A percentile compares a stretch with the other conserved stretches of the same genome.
These are phyloP conservation scores for Tolypocladium nubicola DNA, from an alignment of 2,329 filamentous ascomycete genomes.

Conservation along the genomic window DNA sequence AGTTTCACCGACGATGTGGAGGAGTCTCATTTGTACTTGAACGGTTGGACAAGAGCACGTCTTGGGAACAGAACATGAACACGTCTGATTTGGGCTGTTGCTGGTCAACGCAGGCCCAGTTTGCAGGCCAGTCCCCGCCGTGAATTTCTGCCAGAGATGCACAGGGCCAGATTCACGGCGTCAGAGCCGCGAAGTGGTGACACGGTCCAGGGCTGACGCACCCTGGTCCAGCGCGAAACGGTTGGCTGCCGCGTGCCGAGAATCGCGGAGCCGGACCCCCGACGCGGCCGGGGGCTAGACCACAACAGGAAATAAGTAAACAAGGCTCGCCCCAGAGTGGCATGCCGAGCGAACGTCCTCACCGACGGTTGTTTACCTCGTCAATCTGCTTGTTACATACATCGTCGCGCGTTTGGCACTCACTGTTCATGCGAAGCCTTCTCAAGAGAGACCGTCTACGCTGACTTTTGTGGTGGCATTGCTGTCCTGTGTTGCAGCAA, in stretches of 20 bases:
- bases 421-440: neutral
- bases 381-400: neutral
- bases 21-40: neutral
- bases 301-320: conserved; percentile 35
- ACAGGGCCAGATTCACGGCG: conserved; percentile 10
- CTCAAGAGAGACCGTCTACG: neutral
- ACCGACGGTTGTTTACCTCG: neutral
- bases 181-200: neutral
- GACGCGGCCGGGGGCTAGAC: conserved; percentile 20
- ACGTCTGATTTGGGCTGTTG: neutral
- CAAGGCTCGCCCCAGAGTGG: conserved; percentile 14
- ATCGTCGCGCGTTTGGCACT: neutral
- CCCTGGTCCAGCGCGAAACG: conserved; percentile 5
- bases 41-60: neutral
- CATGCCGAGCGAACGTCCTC: neutral
- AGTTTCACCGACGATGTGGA: neutral
- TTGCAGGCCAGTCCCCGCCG: neutral
- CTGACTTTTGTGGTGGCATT: neutral
- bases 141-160: neutral
- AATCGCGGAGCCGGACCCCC: conserved; percentile 11
- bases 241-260: conserved; percentile 16
- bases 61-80: neutral
- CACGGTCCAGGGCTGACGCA: neutral
- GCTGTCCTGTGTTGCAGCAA: conserved; percentile 6
- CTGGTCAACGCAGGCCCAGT: neutral